Evolutionary conservation across 495 filamentous ascomycete species (phyloP), one percentile per base, ranked within the genome.

Genomic region (Annulohypoxylon moriforme): DNA sequence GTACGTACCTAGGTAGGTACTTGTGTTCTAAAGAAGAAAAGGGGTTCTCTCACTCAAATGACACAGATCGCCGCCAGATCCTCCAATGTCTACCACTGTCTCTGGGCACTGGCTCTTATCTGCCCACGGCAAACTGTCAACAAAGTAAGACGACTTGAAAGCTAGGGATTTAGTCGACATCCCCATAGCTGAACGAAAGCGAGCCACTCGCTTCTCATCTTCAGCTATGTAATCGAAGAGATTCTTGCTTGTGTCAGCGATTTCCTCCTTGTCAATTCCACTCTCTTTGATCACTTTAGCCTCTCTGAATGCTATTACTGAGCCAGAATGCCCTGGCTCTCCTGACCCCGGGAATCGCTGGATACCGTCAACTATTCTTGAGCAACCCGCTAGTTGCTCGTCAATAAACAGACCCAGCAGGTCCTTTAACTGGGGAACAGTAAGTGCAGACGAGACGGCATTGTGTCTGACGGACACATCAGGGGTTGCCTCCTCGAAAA

Each of bases 81-180:
- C 85, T 20, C 83, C 86, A 13, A 88, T 72, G 61, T 87, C 84
- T 18, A 83, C 81, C 9, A 85, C 52, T 0, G 74, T 77, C 36
- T 62, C 72, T 3, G 71, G 67, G 8, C 53, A 63, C 4, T 73
- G 65, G 36, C 73, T 70, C 38, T 77, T 66, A 27, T 79, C 68
- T 20, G 67, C 66, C 81, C 78, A 85, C 36, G 78, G 76, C 57
- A 81, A 77, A 27, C 53, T 76, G n/a, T 80, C 67, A 0, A 83
- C 47, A 6, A 85, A 73, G 52, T 83, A 77, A 3, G 64, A 52
- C 20, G 76, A 13, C 24, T 77, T 76, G 36, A 79, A 82, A 4
- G 76, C 81, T 14, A 78, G 71, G n/a, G 67, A 74, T 60, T 71
- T 75, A 18, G 75, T 77, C 14, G 79, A 71, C 4, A 77, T 57